Conservation (phyloP, 2,329 filamentous ascomycete species). For the Karstenula rhodostoma region DNA sequence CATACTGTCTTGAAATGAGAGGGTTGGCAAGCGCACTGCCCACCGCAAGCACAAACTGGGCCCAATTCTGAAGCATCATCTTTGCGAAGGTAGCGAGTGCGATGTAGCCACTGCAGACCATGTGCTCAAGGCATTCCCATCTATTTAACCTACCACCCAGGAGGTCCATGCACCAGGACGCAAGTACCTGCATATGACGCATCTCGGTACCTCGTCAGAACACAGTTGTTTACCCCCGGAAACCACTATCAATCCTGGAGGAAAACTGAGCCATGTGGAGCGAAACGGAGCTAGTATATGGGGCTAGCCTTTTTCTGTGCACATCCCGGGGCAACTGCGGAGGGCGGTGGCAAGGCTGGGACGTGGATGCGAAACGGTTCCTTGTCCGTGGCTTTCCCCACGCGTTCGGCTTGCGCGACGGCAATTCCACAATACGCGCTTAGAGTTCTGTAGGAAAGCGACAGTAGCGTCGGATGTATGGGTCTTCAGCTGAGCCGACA, state of each 20-base stretch:
- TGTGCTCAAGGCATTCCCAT: not conserved
- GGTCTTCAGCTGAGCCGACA: not conserved
- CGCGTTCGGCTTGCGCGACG: not conserved
- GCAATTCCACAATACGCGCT: not conserved
- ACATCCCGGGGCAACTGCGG: slow-evolving; percentile 4
- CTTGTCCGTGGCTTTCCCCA: not conserved
- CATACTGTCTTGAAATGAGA: not conserved
- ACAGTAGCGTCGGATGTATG: not conserved
- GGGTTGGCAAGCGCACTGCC: slow-evolving; percentile 3
- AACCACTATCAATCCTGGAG: slow-evolving; percentile 1
- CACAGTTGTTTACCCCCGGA: not conserved
- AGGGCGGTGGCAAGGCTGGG: not conserved
- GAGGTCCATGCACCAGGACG: slow-evolving; percentile 9
- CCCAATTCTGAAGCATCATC: slow-evolving; percentile 6
- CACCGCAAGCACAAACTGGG: not conserved
- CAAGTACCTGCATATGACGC: slow-evolving; percentile 3
- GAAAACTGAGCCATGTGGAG: not conserved
- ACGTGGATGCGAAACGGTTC: not conserved
- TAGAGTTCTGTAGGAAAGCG: not conserved
- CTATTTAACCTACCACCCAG: not conserved
- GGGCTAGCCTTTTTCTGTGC: not conserved
- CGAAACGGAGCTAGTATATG: not conserved
- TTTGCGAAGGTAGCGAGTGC: not conserved
- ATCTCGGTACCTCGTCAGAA: slow-evolving; percentile 4
- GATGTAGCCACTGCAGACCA: not conserved